A percentile compares a stretch with the other conserved stretches of the same genome.
Evolutionary conservation across 1,139 yeast species (phyloP).

Genomic region (Debaryomyces subglobosus): DNA sequence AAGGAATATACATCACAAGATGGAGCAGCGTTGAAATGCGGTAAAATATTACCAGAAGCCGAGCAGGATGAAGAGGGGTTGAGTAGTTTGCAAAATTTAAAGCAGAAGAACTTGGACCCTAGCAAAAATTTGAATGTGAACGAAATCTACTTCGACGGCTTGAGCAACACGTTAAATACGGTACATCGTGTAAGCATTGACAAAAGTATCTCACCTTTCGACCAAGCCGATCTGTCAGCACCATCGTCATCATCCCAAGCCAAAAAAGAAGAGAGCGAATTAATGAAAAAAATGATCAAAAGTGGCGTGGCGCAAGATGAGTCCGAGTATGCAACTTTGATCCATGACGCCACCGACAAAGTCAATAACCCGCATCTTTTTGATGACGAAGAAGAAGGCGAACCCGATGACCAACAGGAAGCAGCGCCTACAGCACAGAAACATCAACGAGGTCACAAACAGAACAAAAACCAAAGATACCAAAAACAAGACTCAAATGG

Average conservation of each 20-base stretch:
- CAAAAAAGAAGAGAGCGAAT: constrained; percentile 21
- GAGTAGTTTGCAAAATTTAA: constrained; percentile 45
- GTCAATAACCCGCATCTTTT: constrained; percentile 31
- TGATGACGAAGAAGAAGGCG: constrained; percentile 32
- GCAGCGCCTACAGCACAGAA: neutral
- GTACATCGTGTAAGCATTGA: constrained; percentile 12
- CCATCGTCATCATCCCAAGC: neutral
- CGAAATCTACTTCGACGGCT: constrained; percentile 43
- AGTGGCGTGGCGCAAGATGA: constrained; percentile 27
- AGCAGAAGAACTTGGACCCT: constrained; percentile 44
- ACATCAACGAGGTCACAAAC: neutral
- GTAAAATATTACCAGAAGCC: constrained; percentile 55
- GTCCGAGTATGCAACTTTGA: constrained; percentile 28
- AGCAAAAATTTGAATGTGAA: constrained; percentile 41
- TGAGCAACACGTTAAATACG: constrained; percentile 23
- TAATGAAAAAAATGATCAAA: constrained; percentile 34
- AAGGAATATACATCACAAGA: constrained; percentile 74
- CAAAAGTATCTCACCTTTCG: constrained; percentile 12
- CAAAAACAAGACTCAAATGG: neutral
- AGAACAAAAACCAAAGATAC: constrained; percentile 3
- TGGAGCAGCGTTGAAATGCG: constrained; percentile 73
- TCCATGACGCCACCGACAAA: constrained; percentile 28
- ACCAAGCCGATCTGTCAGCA: constrained; percentile 8
- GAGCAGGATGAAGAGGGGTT: constrained; percentile 65
- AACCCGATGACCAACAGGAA: constrained; percentile 18